phyloP scores from a whole-genome alignment of 2,329 filamentous ascomycete genomes.

The Penicillium sp. region DNA sequence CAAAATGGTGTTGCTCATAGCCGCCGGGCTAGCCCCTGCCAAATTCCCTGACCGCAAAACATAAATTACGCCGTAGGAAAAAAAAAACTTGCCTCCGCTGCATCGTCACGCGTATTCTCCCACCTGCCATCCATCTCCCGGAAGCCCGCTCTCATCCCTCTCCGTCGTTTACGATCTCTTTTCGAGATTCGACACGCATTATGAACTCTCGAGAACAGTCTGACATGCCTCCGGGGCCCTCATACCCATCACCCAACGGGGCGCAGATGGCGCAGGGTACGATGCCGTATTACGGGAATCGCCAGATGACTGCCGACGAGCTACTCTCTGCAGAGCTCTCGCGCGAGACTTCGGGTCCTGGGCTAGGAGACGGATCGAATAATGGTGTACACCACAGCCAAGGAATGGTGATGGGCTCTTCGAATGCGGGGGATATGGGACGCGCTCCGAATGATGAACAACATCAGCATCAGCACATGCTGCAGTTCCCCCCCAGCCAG shows the following conservation, averaged over 20 bases:
- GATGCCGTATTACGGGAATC: slow-evolving; percentile 40
- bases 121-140: slow-evolving; percentile 24
- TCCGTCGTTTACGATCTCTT: neutral
- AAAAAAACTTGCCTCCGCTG: slow-evolving; percentile 24
- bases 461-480: slow-evolving; percentile 37
- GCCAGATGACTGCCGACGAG: slow-evolving; percentile 43
- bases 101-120: slow-evolving; percentile 22
- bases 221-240: slow-evolving; percentile 40
- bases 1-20: slow-evolving; percentile 30
- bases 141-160: slow-evolving; percentile 28
- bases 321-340: slow-evolving; percentile 44
- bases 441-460: slow-evolving; percentile 35
- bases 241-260: slow-evolving; percentile 41
- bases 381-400: slow-evolving; percentile 39
- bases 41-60: slow-evolving; percentile 27
- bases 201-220: slow-evolving; percentile 41
- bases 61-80: slow-evolving; percentile 31
- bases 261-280: slow-evolving; percentile 41
- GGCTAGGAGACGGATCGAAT: slow-evolving; percentile 36
- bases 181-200: slow-evolving; percentile 9
- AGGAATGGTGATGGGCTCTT: slow-evolving; percentile 36
- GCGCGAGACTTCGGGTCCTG: slow-evolving; percentile 41
- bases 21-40: slow-evolving; percentile 34
- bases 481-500: slow-evolving; percentile 40
- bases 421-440: slow-evolving; percentile 35